Evolutionary conservation across 495 filamentous ascomycete species (phyloP), one percentile per base, ranked within the genome.

Genomic region (Aspergillus kassunensis): DNA sequence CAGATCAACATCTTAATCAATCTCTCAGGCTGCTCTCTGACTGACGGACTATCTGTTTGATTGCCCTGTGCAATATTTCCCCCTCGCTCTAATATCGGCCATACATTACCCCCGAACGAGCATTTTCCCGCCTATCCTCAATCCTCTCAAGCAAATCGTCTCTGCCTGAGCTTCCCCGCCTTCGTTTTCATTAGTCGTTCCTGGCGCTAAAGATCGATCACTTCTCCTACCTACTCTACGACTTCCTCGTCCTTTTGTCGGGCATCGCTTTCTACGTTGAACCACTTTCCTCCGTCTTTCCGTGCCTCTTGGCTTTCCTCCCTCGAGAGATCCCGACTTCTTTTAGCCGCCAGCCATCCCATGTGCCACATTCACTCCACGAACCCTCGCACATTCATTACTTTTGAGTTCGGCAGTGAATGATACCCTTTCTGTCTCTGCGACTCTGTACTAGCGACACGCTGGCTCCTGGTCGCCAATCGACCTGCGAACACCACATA

Each of bases 81-180:
- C n/a, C n/a, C n/a, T n/a, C n/a, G n/a, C n/a, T n/a, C n/a, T n/a
- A n/a, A n/a, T n/a, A 8, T 15, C 29, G 7, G 10, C 37, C 34
- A 37, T 40, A 5, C 35, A 18, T 33, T 9, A 16, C 12, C 42
- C 19, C 27, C 30, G 27, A 16, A 16, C 31, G 29, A 48, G 46
- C 16, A 21, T 18, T 21, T 44, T 47, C 44, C 45, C 37, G 35
- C 36, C 48, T 34, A 36, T 25, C 43, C 34, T 40, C 24, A 33
- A 27, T 41, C 9, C 34, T 34, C 31, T 30, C 40, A 37, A 33
- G 36, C 39, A 35, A 35, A 27, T 12, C 44, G 20, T 46, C 44
- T 46, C 35, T 45, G 40, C 46, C 49, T 47, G 36, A 53, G 55
- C 55, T 57, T 56, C 57, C 57, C 53, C 53, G 54, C 57, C 47